These are phyloP conservation scores for Vigna mungo DNA, from an alignment of 306 rosid genomes.

Conservation along the genomic window DNA sequence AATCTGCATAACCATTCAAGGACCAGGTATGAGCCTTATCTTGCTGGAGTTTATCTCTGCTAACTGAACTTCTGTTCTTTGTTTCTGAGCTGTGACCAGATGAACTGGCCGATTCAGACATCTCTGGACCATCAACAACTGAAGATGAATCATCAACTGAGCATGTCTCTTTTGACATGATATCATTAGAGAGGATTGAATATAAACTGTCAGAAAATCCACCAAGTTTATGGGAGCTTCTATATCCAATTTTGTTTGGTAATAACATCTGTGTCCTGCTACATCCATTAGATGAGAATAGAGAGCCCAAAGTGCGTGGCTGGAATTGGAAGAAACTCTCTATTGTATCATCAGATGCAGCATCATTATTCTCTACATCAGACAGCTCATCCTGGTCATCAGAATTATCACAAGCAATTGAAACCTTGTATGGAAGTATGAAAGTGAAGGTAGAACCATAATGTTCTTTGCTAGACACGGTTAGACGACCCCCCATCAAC, in stretches of 20 bases:
- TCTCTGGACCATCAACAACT: constrained; percentile 47
- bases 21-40: constrained; percentile 41
- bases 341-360: constrained; percentile 55
- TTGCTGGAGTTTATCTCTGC: constrained; percentile 37
- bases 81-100: constrained; percentile 44
- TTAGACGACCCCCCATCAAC: constrained; percentile 84
- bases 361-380: constrained; percentile 59
- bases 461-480: constrained; percentile 79
- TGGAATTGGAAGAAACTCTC: constrained; percentile 83
- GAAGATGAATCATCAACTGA: constrained; percentile 50
- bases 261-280: constrained; percentile 53
- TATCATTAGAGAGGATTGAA: constrained; percentile 47
- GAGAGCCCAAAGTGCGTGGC: constrained; percentile 76
- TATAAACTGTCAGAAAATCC: constrained; percentile 52
- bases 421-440: constrained; percentile 77
- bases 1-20: constrained; percentile 48
- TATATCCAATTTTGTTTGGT: constrained; percentile 54
- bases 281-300: constrained; percentile 69
- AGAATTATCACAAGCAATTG: constrained; percentile 56
- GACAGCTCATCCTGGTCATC: constrained; percentile 74
- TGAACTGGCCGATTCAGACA: constrained; percentile 54
- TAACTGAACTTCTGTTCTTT: constrained; percentile 28
- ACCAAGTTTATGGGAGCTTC: constrained; percentile 51
- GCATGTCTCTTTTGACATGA: constrained; percentile 48
- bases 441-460: constrained; percentile 83